These are phyloP conservation scores for Schwanniomyces yamadae DNA, from an alignment of 805 yeast genomes.

Conservation along the genomic window DNA sequence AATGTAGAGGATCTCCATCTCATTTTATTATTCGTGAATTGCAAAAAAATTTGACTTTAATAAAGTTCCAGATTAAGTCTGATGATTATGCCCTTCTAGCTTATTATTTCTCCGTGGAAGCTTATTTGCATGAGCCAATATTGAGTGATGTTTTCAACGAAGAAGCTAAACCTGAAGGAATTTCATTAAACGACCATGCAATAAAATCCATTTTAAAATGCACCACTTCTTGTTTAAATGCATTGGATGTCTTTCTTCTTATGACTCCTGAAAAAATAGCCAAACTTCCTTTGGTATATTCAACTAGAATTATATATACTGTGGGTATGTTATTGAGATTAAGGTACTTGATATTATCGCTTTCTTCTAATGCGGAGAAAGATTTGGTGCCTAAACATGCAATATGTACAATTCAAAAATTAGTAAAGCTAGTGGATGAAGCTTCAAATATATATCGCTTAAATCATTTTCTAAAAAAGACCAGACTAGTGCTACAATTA, in stretches of 20 bases:
- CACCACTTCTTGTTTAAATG: constrained; percentile 51
- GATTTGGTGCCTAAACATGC: constrained; percentile 50
- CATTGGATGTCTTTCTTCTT: constrained; percentile 48
- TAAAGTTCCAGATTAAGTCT: constrained; percentile 38
- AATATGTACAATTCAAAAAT: constrained; percentile 30
- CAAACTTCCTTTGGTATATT: constrained; percentile 55
- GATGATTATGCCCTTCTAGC: constrained; percentile 45
- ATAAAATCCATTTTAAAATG: constrained; percentile 49
- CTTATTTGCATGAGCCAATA: constrained; percentile 62
- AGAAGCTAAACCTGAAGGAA: constrained; percentile 12
- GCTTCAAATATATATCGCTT: constrained; percentile 27
- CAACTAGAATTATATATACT: constrained; percentile 59
- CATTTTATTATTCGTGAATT: constrained; percentile 48
- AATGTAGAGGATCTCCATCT: constrained; percentile 24
- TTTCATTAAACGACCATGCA: constrained; percentile 25
- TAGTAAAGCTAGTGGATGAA: constrained; percentile 25
- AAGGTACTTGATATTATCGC: constrained; percentile 52
- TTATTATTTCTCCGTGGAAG: constrained; percentile 62
- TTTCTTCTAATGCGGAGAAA: constrained; percentile 46
- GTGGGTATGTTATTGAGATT: constrained; percentile 62
- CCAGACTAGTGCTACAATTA: constrained; percentile 54
- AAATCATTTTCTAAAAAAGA: constrained; percentile 53
- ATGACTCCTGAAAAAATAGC: constrained; percentile 49
- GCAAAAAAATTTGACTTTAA: constrained; percentile 42
- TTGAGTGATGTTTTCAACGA: constrained; percentile 20